Evolutionary conservation across 2,329 filamentous ascomycete genomes (phyloP).

Genomic region (Neophaeococcomyces mojaviensis): DNA sequence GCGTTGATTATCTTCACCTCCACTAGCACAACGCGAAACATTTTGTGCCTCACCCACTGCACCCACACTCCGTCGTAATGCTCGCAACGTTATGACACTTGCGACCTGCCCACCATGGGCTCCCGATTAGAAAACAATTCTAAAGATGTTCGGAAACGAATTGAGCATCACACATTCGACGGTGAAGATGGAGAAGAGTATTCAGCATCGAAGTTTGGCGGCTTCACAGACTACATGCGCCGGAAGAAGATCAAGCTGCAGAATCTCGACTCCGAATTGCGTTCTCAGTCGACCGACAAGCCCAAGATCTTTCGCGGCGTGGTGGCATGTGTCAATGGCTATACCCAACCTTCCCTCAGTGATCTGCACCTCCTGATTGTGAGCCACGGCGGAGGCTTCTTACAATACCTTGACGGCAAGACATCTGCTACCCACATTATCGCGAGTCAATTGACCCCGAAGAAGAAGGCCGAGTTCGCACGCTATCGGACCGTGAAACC

Average conservation of each 20-base stretch:
- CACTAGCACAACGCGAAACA: too few relatives aligned
- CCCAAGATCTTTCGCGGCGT: constrained; percentile 85
- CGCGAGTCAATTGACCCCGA: constrained; percentile 79
- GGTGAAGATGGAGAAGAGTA: constrained; percentile 89
- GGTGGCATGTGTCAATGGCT: constrained; percentile 87
- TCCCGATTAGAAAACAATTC: constrained; percentile 56
- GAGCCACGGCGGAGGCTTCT: constrained; percentile 83
- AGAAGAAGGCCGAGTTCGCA: constrained; percentile 82
- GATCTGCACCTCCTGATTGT: constrained; percentile 84
- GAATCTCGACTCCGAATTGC: constrained; percentile 79
- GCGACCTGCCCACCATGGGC: constrained; percentile 43
- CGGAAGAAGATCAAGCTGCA: constrained; percentile 96
- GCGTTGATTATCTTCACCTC: neutral
- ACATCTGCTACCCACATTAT: constrained; percentile 95
- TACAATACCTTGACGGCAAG: constrained; percentile 92
- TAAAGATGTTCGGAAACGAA: constrained; percentile 53
- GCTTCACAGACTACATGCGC: constrained; percentile 84
- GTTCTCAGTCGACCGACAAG: constrained; percentile 60
- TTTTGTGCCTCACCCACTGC: too few relatives aligned
- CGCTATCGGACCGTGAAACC: constrained; percentile 90
- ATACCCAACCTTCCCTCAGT: constrained; percentile 87
- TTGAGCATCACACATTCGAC: constrained; percentile 64
- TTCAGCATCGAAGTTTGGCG: constrained; percentile 74
- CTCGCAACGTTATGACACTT: constrained; percentile 19
- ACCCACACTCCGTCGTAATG: too few relatives aligned